A percentile compares a stretch with the other conserved stretches of the same genome.
These are phyloP conservation scores for Cladosporium sp. DNA, from an alignment of 2,329 filamentous ascomycete genomes.

Conservation along the genomic window DNA sequence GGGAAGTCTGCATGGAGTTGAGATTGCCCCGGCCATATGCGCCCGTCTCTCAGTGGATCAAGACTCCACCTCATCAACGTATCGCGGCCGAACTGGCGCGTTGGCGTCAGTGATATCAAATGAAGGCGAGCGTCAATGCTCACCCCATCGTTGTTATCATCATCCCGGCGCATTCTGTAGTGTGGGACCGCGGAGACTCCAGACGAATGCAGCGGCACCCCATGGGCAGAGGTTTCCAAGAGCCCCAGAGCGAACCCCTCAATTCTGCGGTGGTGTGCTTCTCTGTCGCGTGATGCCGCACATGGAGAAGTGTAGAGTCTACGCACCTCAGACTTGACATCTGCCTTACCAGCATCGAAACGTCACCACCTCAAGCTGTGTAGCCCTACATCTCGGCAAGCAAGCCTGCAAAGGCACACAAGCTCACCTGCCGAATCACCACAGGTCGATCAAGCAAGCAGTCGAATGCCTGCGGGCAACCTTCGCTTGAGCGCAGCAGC, in stretches of 20 bases:
- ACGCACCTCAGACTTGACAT: not conserved
- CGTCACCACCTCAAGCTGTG: constrained; percentile 3
- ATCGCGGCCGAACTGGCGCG: not conserved
- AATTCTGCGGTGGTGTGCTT: not conserved
- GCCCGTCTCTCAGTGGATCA: not conserved
- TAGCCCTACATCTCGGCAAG: constrained; percentile 4
- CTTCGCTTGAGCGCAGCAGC: not conserved
- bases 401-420: not conserved
- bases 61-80: not conserved
- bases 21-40: not conserved
- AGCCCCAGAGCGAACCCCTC: not conserved
- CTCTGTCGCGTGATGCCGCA: not conserved
- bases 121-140: constrained; percentile 1
- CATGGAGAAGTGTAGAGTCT: not conserved
- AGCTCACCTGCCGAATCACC: constrained; percentile 10
- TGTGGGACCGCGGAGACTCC: constrained; percentile 11
- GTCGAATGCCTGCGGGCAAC: not conserved
- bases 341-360: not conserved
- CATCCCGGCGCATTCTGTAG: not conserved
- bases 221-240: not conserved
- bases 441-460: not conserved
- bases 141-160: constrained; percentile 1
- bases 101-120: not conserved
- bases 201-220: not conserved
- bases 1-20: constrained; percentile 1